Percentiles rank a stretch among this genome's conserved stretches.
These are phyloP conservation scores for Otatea glauca DNA, from an alignment of 176 grass and related monocot genomes.

Conservation along the genomic window DNA sequence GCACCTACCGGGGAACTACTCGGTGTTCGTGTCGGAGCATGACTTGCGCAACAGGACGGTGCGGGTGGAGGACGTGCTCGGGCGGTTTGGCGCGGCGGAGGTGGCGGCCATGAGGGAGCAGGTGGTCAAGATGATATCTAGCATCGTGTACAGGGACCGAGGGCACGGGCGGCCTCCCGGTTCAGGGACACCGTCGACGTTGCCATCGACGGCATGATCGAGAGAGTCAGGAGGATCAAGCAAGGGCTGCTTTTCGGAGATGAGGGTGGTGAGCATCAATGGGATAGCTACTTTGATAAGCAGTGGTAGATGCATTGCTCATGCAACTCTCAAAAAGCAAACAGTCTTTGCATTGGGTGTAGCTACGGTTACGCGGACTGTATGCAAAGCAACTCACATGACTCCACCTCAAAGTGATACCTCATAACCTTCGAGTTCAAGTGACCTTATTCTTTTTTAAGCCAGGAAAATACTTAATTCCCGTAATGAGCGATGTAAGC, in stretches of 20 bases:
- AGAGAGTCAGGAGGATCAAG: constrained; percentile 52
- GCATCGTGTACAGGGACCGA: constrained; percentile 63
- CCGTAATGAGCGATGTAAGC: no score
- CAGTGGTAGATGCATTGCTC: not conserved
- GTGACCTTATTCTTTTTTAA: no score
- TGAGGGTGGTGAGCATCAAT: not conserved
- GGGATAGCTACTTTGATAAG: constrained; percentile 47
- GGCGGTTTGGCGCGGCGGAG: constrained; percentile 19
- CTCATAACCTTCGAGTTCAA: no score
- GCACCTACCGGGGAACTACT: constrained; percentile 58
- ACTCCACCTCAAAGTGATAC: no score
- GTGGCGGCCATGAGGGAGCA: constrained; percentile 69
- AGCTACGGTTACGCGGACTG: no score
- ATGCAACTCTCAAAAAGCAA: not conserved
- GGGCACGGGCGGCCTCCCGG: not conserved
- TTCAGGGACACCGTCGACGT: constrained; percentile 69
- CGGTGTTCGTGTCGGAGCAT: constrained; percentile 66
- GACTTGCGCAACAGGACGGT: constrained; percentile 60
- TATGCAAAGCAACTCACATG: no score
- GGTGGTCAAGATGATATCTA: constrained; percentile 68
- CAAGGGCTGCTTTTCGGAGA: constrained; percentile 8
- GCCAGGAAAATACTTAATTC: no score
- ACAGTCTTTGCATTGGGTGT: not conserved
- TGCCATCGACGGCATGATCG: constrained; percentile 50
- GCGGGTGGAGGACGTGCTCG: constrained; percentile 60